Percentiles rank a stretch among this genome's conserved stretches.
phyloP scores from a whole-genome alignment of 768 basidiomycete species.

The Russula emetica region DNA sequence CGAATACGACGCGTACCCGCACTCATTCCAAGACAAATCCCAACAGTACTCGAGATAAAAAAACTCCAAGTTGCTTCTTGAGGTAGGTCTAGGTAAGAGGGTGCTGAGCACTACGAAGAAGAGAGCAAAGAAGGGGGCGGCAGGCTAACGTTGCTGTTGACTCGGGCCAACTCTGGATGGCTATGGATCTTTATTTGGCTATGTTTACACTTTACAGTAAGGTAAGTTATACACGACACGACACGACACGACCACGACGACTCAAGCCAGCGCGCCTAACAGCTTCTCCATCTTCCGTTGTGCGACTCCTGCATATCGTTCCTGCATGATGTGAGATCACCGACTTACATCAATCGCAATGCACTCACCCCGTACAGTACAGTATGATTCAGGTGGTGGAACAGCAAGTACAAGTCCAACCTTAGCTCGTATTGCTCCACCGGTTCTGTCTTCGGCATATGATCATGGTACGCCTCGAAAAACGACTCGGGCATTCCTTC shows the following conservation, averaged over 20 bases:
- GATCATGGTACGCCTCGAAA: conserved; percentile 58
- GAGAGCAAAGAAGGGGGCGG: background rate
- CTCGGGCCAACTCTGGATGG: too few relatives aligned
- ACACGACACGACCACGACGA: background rate
- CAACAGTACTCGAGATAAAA: conserved; percentile 25
- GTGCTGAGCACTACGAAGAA: background rate
- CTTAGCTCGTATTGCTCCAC: conserved; percentile 60
- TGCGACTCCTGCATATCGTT: conserved; percentile 52
- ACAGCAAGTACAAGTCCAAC: conserved; percentile 68
- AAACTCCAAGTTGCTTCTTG: background rate
- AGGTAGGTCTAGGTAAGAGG: background rate
- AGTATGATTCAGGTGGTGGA: conserved; percentile 81
- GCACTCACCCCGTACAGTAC: conserved; percentile 67
- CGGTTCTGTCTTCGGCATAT: conserved; percentile 62
- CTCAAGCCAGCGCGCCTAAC: conserved; percentile 38
- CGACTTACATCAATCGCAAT: background rate
- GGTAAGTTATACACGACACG: too few relatives aligned
- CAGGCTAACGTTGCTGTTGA: background rate
- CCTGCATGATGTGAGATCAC: conserved; percentile 29
- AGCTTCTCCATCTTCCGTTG: conserved; percentile 43
- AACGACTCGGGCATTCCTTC: conserved; percentile 67
- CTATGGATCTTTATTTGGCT: conserved; percentile 8
- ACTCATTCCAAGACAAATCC: conserved; percentile 24
- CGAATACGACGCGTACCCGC: conserved; percentile 27
- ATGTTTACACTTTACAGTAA: conserved; percentile 22